Evolutionary conservation across 345 rosid species (phyloP), one percentile per base, ranked within the genome.

Genomic region (Eucalyptus polybractea): DNA sequence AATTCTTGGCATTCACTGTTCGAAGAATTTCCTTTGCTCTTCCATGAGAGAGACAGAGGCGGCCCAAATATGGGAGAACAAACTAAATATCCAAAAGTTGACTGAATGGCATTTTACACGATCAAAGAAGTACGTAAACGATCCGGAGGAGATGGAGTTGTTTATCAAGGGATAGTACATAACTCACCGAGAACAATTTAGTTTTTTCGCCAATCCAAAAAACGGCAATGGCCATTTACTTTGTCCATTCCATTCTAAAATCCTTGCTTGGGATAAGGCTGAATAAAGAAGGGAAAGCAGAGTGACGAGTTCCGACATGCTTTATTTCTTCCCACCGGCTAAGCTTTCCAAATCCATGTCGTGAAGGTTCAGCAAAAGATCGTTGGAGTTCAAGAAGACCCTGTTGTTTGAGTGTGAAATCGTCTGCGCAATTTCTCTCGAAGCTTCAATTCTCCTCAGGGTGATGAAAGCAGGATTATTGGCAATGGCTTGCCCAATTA

Each of bases 401-500:
- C 92, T 96, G 96, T 98, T 96, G 91, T 93, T 91, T 13, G 98
- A 94, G 65, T 90, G 91, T 11, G 99, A 81, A 22, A 97, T 97
- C 11, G 97, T 97, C 1, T 95, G 96, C 2, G 99, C 98, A 40
- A 97, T 97, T 90, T 97, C 99, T 94, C 99, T 95, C 6, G 97
- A 94, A 16, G 99, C 99, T 93, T 97, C 99, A 33, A 97, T 97
- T 93, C 93, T 96, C 92, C 99, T 95, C 88, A 97, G 92, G 2
- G 99, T 96, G 91, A 97, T 96, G 88, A 97, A 97, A 8, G 99
- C 98, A 25, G 97, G 96, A 90, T 97, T 97, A 89, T 95, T 95
- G 24, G 99, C 99, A 86, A 97, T 97, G 24, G 99, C 98, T 91
- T 96, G 96, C 85, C 99, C 99, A 53, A 97, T 97, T 87, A 97